Base-by-base conservation (phyloP, 2,329 filamentous ascomycete species). In the Paraphaeosphaeria sporulosa region DNA sequence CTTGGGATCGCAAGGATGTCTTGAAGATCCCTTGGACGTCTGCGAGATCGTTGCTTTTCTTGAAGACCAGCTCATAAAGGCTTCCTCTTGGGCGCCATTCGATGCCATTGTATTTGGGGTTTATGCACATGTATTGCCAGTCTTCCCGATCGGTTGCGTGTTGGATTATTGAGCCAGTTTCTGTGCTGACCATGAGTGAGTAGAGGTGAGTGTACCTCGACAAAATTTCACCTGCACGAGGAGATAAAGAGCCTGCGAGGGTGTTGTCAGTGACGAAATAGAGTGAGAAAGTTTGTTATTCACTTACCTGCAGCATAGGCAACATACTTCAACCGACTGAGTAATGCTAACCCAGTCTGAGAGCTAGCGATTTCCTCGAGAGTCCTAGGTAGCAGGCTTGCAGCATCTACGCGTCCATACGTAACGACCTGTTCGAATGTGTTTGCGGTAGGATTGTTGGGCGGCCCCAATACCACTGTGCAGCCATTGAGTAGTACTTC, bases 101-200 rank as follows among this genome's bases (percentile, higher is more conserved):
- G 15, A 72, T 70, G 3, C 68, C 67, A 47, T 67, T 71, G 34
- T 63, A 54, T 1, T 54, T 34, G 1, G 67, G 64, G 32, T 71
- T 65, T 10, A 70, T 51, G 56, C 63, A 70, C 4, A 74, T 48
- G 50, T 69, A 74, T 36, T 68, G 52, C 68, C 66, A 72, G 38
- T 72, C 71, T 54, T 70, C 63, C 2, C 38, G 60, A 38, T 71
- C 68, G 7, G 70, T 71, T 8, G 60, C 42, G 43, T 71, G 64
- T 51, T 71, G 70, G 6, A 69, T 63, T 10, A 70, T 32, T 5
- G 54, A 42, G 34, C 53, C 63, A 6, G 61, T 64, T 57, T 71
- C 68, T 3, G 67, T 67, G n/a, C 65, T 71, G 13, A 63, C 61
- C 32, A 70, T 62, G 27, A 67, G 47, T 6, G 55, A 49, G 27